Evolutionary conservation across 2,329 filamentous ascomycete species (phyloP).

Genomic region (Chaetothyriales sp.): DNA sequence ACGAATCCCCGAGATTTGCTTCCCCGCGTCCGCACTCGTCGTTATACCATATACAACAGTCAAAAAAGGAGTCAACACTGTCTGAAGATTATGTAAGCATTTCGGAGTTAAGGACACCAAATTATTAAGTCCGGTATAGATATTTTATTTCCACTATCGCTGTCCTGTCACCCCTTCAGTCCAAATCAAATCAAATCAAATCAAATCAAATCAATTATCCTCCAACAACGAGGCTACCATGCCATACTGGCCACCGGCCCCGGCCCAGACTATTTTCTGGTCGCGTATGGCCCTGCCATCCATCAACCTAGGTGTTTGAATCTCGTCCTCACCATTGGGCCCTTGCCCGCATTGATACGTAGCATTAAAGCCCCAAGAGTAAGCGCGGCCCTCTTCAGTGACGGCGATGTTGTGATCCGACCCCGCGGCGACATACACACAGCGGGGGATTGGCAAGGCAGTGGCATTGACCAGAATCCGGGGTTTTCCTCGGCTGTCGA

Average conservation of each 20-base stretch:
- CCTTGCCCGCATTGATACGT: conserved; percentile 71
- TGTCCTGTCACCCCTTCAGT: too few species aligned
- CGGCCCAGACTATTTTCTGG: conserved; percentile 61
- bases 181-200: too few species aligned
- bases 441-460: conserved; percentile 43
- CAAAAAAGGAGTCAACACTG: too few species aligned
- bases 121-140: too few species aligned
- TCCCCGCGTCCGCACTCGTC: too few species aligned
- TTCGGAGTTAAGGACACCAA: too few species aligned
- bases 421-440: conserved; percentile 45
- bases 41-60: too few species aligned
- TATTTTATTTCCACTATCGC: too few species aligned
- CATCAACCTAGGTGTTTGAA: conserved; percentile 60
- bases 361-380: conserved; percentile 65
- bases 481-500: conserved; percentile 45
- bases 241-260: conserved; percentile 67
- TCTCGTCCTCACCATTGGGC: conserved; percentile 50
- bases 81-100: too few species aligned
- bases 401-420: conserved; percentile 62
- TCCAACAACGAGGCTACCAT: conserved; percentile 20
- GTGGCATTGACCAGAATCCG: conserved; percentile 57
- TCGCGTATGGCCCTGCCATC: conserved; percentile 71
- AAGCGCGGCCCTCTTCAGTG: conserved; percentile 52
- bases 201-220: neutral
- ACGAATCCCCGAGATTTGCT: too few species aligned